These are phyloP conservation scores for Fallopia convolvulus DNA, from an alignment of 148 eudicot species.

Conservation along the genomic window DNA sequence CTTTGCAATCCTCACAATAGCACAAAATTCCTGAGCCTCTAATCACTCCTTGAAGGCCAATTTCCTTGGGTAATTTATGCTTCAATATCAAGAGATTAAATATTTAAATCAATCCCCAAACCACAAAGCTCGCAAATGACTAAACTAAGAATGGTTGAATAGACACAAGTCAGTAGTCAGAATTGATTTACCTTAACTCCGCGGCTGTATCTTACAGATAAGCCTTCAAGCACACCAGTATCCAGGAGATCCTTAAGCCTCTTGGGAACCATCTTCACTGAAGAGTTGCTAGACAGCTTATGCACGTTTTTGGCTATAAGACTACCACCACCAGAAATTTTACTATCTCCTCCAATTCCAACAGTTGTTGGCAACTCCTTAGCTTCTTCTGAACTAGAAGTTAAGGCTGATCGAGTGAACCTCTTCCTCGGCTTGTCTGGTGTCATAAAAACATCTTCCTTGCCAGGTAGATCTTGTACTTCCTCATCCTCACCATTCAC, in stretches of 20 bases:
- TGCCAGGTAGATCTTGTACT: neutral
- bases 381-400: neutral
- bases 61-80: conserved; percentile 20
- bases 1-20: conserved; percentile 48
- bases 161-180: neutral
- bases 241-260: conserved; percentile 50
- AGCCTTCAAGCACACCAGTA: conserved; percentile 66
- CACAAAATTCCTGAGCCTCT: conserved; percentile 60
- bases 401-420: conserved; percentile 24
- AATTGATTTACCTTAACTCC: conserved; percentile 45
- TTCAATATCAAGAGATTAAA: conserved; percentile 8
- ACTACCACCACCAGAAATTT: neutral
- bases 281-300: conserved; percentile 17
- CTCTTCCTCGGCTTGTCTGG: conserved; percentile 19
- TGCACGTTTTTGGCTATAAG: neutral
- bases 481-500: neutral
- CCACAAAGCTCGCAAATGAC: neutral
- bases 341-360: neutral
- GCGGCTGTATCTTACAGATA: conserved; percentile 47
- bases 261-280: conserved; percentile 23
- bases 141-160: neutral
- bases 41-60: conserved; percentile 49
- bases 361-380: conserved; percentile 4
- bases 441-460: neutral
- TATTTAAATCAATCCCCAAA: neutral